Conservation (phyloP, 768 basidiomycete species). For the Gautieria morchelliformis region DNA sequence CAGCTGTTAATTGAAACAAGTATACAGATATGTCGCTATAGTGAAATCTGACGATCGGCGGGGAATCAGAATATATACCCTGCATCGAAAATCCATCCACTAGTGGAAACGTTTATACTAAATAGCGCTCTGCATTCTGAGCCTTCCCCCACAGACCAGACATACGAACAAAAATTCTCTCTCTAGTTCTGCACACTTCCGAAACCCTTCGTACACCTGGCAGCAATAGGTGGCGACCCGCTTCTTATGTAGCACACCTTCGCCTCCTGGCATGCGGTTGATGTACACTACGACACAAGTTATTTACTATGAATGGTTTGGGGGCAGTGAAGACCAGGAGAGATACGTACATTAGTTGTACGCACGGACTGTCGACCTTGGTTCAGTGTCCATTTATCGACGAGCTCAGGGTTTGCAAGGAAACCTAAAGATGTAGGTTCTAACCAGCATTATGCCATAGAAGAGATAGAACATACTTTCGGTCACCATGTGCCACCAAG, state of each 20-base stretch:
- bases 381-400: slow-evolving; percentile 15
- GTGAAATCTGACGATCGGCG: too few species aligned
- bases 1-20: too few species aligned
- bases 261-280: slow-evolving; percentile 14
- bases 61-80: too few species aligned
- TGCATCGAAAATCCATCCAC: too few species aligned
- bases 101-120: too few species aligned
- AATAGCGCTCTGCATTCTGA: too few species aligned
- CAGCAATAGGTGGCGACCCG: slow-evolving; percentile 16
- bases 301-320: too few species aligned
- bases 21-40: too few species aligned
- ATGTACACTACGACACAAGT: slow-evolving; percentile 11
- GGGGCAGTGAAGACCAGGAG: too few species aligned
- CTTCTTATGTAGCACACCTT: slow-evolving; percentile 18
- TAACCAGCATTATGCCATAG: neutral
- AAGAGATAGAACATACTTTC: neutral
- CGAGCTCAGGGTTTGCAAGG: slow-evolving; percentile 11
- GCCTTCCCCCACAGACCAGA: neutral
- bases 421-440: slow-evolving; percentile 6
- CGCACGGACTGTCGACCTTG: slow-evolving; percentile 13
- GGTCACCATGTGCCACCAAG: slow-evolving; percentile 19
- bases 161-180: neutral
- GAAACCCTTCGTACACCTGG: slow-evolving; percentile 15
- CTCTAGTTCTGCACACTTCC: slow-evolving; percentile 15
- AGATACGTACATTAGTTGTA: too few species aligned